Evolutionary conservation across 176 grass and related monocot species (phyloP), one percentile per base, ranked within the genome.

Genomic region (Aegilops tauschii): DNA sequence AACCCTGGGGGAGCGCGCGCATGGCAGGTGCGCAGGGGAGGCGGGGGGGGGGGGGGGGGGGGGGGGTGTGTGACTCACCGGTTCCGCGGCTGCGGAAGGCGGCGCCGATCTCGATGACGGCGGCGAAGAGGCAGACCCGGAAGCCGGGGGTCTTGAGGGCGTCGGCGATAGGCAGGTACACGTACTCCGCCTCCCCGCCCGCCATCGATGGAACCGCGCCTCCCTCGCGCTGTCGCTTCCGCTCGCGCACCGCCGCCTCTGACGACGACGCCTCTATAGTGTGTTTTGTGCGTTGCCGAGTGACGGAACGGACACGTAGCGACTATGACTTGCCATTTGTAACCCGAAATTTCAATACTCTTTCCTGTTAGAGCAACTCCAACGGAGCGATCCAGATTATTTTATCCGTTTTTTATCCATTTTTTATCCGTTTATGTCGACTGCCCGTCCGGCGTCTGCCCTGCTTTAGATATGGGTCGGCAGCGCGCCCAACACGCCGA

Each of bases 141-240:
- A 6, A 23, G 59, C 89, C 69, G 25, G 77, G 25, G 76, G 11
- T n/a, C 86, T 89, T 89, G 18, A 83, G 10, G 12, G 86, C 83
- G 16, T 94, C 89, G 42, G 69, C 76, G 54, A 91, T 76, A 61
- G 92, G 34, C 31, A 93, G 80, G 86, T 94, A 91, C 9, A 67
- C 32, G 70, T 89, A 91, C 62, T 77, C 59, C 32, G 45, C 28
- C 35, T 76, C 64, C 4, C 36, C 54, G 2, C 25, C 25, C 8
- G 35, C 58, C 45, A 31, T 76, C 27, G 85, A 45, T 59, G 85
- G 69, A 61, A 6, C 47, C 61, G 27, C 62, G 10, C 61, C 81
- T 50, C 36, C 81, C 47, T 81, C 81, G 35, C 89, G 80, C 75
- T 31, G 44, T 65, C 84, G 58, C 75, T 87, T 87, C 84, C 20